These are phyloP conservation scores for Cynara cardunculus DNA, from an alignment of 129 eudicot genomes.

Conservation along the genomic window DNA sequence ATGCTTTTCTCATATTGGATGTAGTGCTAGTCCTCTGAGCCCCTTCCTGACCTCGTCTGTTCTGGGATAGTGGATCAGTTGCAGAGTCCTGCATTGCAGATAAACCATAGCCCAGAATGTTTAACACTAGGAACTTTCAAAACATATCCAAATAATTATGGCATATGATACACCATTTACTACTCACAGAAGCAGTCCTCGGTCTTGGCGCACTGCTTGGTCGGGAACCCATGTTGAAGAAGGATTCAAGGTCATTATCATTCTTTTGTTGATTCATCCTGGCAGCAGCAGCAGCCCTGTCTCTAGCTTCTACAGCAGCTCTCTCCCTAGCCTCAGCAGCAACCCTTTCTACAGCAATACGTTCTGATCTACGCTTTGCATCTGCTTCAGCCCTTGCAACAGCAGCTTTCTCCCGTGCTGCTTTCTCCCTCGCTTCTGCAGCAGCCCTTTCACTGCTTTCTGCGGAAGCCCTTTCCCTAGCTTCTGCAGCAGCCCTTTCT, in stretches of 20 bases:
- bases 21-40: slow-evolving; percentile 47
- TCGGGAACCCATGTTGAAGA: slow-evolving; percentile 67
- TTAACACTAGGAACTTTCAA: slow-evolving; percentile 3
- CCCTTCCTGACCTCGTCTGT: slow-evolving; percentile 60
- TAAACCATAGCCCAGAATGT: background rate
- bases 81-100: slow-evolving; percentile 28
- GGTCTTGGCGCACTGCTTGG: slow-evolving; percentile 93
- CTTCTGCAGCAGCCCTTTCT: slow-evolving; percentile 89
- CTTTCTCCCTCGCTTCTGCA: slow-evolving; percentile 64
- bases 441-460: slow-evolving; percentile 49
- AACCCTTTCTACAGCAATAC: slow-evolving; percentile 73
- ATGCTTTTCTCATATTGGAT: slow-evolving; percentile 75
- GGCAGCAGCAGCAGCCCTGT: slow-evolving; percentile 66
- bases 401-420: slow-evolving; percentile 66
- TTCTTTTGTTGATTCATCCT: slow-evolving; percentile 78
- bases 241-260: slow-evolving; percentile 90
- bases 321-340: slow-evolving; percentile 81
- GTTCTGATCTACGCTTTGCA: slow-evolving; percentile 73
- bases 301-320: slow-evolving; percentile 79
- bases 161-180: slow-evolving; percentile 6
- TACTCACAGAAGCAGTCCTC: slow-evolving; percentile 74
- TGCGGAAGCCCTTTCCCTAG: slow-evolving; percentile 67
- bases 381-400: slow-evolving; percentile 69
- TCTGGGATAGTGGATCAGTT: slow-evolving; percentile 52
- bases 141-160: background rate